phyloP scores from a whole-genome alignment of 305 asterid species.

The Rubia tinctorum region DNA sequence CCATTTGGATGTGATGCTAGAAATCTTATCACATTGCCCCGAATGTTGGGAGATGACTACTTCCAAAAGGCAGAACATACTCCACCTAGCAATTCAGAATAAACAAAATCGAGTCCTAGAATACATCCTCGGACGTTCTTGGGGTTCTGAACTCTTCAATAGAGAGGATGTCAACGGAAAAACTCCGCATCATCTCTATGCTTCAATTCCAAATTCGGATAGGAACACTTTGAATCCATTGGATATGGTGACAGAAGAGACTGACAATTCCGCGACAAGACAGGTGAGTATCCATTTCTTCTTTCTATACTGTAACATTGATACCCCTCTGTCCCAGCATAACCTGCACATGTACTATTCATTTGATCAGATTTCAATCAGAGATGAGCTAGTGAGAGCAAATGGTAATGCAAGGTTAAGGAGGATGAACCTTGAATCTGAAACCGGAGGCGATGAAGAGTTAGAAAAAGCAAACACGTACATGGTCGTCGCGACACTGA shows the following conservation, averaged over 20 bases:
- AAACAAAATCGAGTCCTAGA: neutral
- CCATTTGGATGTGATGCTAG: neutral
- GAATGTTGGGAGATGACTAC: constrained; percentile 10
- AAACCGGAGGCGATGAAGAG: neutral
- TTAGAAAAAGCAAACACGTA: neutral
- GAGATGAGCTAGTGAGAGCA: neutral
- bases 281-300: neutral
- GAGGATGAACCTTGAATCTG: neutral
- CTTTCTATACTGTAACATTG: no score
- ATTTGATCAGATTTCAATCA: neutral
- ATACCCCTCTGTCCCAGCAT: no score
- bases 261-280: neutral
- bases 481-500: constrained; percentile 15
- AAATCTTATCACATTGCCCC: neutral
- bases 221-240: neutral
- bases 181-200: neutral
- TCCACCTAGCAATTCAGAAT: constrained; percentile 15
- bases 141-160: neutral
- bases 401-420: neutral
- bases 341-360: no score
- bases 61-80: neutral
- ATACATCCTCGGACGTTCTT: neutral
- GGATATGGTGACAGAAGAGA: neutral
- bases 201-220: neutral
- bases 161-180: neutral